A percentile compares a stretch with the other conserved stretches of the same genome.
These are phyloP conservation scores for Citrus reticulata DNA, from an alignment of 345 rosid species.

Conservation along the genomic window DNA sequence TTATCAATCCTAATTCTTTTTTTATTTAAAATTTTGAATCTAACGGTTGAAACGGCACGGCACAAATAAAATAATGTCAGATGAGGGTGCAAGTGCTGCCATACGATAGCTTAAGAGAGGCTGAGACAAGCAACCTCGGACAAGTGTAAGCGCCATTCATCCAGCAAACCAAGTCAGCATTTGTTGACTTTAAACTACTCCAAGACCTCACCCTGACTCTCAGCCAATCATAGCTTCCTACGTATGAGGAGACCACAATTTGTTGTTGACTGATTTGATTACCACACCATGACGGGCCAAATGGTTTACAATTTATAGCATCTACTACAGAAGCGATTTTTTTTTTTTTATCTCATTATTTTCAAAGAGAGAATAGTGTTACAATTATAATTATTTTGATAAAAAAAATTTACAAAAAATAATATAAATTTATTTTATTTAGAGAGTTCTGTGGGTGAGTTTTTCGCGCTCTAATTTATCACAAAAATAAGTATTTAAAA, in stretches of 20 bases:
- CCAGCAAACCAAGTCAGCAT: slow-evolving; percentile 1
- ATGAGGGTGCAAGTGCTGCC: too few relatives aligned
- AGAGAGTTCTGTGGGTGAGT: too few relatives aligned
- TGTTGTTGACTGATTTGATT: background rate
- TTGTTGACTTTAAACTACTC: background rate
- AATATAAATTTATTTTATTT: too few relatives aligned
- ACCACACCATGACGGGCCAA: background rate
- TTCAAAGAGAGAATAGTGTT: too few relatives aligned
- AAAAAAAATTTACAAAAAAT: too few relatives aligned
- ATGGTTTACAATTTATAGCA: too few relatives aligned
- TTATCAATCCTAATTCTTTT: background rate
- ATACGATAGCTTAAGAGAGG: too few relatives aligned
- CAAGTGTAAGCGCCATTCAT: background rate
- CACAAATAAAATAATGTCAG: background rate
- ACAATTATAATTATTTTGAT: too few relatives aligned
- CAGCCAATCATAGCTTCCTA: background rate
- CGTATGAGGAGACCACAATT: background rate
- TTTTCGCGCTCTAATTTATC: too few relatives aligned
- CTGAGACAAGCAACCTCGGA: slow-evolving; percentile 10
- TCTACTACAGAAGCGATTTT: too few relatives aligned
- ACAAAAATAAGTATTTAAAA: too few relatives aligned
- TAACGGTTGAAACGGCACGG: background rate
- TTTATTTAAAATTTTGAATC: background rate
- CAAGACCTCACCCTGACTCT: background rate
- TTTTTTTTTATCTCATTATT: too few relatives aligned